A percentile compares a stretch with the other conserved stretches of the same genome.
phyloP scores from a whole-genome alignment of 2,329 filamentous ascomycete species.

The Westerdykella sp. region DNA sequence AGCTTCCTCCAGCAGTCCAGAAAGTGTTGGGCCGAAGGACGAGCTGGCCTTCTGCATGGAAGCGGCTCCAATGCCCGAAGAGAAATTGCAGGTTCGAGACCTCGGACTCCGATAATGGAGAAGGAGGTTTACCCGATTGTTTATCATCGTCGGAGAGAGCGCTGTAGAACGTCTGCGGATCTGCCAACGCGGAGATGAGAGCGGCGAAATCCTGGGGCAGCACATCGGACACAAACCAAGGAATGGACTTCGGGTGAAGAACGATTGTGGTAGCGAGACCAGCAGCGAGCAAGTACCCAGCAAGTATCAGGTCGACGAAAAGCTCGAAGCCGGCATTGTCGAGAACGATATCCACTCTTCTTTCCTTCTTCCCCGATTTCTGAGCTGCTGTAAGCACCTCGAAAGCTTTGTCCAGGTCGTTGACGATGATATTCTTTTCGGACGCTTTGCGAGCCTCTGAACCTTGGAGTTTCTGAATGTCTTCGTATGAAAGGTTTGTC shows the following conservation, averaged over 20 bases:
- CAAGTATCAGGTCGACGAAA: constrained; percentile 88
- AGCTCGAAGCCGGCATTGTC: constrained; percentile 98
- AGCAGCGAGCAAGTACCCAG: constrained; percentile 78
- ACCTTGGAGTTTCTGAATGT: constrained; percentile 94
- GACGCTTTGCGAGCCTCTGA: constrained; percentile 76
- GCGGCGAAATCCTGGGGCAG: constrained; percentile 76
- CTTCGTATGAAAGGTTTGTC: constrained; percentile 85
- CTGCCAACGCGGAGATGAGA: constrained; percentile 73
- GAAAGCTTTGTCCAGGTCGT: constrained; percentile 73
- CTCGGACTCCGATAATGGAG: constrained; percentile 62
- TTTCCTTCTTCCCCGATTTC: constrained; percentile 55
- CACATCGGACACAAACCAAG: constrained; percentile 98
- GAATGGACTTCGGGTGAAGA: constrained; percentile 88
- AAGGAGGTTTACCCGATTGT: constrained; percentile 49
- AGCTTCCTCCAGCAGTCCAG: constrained; percentile 85
- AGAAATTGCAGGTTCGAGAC: constrained; percentile 63
- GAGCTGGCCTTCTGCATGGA: constrained; percentile 79
- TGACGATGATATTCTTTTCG: constrained; percentile 87
- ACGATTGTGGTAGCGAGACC: constrained; percentile 82
- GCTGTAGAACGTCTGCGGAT: constrained; percentile 73
- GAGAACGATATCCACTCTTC: constrained; percentile 86
- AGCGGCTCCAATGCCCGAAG: constrained; percentile 71
- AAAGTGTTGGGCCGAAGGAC: constrained; percentile 78
- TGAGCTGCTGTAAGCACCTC: constrained; percentile 60
- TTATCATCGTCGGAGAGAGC: constrained; percentile 62